Evolutionary conservation across 1,139 yeast genomes (phyloP).

Genomic region (Yamadazyma kanchanaburiensis): DNA sequence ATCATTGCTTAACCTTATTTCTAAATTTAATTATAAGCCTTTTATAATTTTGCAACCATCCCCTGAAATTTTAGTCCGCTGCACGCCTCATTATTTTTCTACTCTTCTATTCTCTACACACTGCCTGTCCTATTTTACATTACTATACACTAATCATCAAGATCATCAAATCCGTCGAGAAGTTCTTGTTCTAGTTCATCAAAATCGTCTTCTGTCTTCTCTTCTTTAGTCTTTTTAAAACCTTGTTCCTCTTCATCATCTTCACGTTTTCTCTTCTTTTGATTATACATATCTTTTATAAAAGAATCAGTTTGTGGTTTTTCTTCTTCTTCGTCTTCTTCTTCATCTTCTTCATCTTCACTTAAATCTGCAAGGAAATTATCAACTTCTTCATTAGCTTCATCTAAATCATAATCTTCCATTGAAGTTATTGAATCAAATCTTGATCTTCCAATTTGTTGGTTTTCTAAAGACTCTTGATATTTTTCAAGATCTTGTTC

Average conservation of each 20-base stretch:
- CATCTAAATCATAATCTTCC: conserved; percentile 49
- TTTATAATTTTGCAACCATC: too few relatives aligned
- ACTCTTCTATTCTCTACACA: too few relatives aligned
- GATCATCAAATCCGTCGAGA: conserved; percentile 44
- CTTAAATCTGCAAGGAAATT: conserved; percentile 57
- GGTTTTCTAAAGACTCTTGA: conserved; percentile 27
- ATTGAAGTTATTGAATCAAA: conserved; percentile 28
- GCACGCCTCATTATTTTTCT: too few relatives aligned
- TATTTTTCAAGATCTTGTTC: conserved; percentile 44
- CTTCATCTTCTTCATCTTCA: conserved; percentile 45
- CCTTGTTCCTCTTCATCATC: conserved; percentile 15
- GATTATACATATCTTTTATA: conserved; percentile 28
- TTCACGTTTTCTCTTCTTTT: conserved; percentile 15
- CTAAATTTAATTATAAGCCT: too few relatives aligned
- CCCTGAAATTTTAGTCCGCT: too few relatives aligned
- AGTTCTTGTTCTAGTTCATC: conserved; percentile 47
- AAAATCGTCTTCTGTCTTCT: conserved; percentile 19
- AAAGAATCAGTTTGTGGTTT: conserved; percentile 25
- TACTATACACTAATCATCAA: conserved; percentile 18
- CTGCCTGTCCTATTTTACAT: too few relatives aligned
- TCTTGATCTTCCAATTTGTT: conserved; percentile 18
- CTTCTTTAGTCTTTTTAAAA: conserved; percentile 9
- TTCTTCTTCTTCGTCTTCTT: conserved; percentile 27
- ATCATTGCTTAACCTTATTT: too few relatives aligned
- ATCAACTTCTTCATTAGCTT: conserved; percentile 57